Evolutionary conservation across 1,284 basidiomycete genomes (phyloP).

Genomic region (Papiliotrema terrestris): DNA sequence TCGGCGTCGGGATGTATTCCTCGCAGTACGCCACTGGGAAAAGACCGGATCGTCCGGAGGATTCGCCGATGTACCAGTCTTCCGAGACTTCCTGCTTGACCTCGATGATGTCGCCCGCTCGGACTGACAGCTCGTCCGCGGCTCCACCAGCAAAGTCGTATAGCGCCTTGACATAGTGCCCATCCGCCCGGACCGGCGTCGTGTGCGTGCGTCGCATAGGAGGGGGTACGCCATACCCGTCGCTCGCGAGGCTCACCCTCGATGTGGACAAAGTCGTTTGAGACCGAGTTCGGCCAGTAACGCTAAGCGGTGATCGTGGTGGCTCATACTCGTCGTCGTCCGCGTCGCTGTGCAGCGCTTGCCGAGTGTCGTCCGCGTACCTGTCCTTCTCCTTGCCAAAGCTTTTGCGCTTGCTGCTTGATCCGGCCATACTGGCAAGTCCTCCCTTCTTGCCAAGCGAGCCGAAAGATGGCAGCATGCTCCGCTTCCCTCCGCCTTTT

Average conservation of each 20-base stretch:
- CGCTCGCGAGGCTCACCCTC: slow-evolving; percentile 3
- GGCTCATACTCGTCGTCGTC: slow-evolving; percentile 43
- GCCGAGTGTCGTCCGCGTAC: slow-evolving; percentile 50
- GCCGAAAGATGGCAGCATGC: slow-evolving; percentile 40
- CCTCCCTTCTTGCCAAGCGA: slow-evolving; percentile 41
- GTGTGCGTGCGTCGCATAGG: slow-evolving; percentile 32
- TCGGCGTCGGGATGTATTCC: slow-evolving; percentile 39
- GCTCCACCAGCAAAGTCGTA: slow-evolving; percentile 67
- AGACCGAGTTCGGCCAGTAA: slow-evolving; percentile 12
- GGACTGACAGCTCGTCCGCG: slow-evolving; percentile 68
- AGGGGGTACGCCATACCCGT: slow-evolving; percentile 14
- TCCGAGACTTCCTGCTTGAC: slow-evolving; percentile 72
- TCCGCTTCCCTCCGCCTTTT: slow-evolving; percentile 28
- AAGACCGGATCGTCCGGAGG: slow-evolving; percentile 62
- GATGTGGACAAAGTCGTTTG: slow-evolving; percentile 17
- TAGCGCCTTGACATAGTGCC: slow-evolving; percentile 58
- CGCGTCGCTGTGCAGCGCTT: slow-evolving; percentile 39
- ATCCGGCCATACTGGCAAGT: slow-evolving; percentile 12
- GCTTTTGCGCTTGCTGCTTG: slow-evolving; percentile 16
- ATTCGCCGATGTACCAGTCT: slow-evolving; percentile 80
- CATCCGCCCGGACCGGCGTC: slow-evolving; percentile 25
- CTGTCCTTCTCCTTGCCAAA: slow-evolving; percentile 59
- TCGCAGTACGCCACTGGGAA: slow-evolving; percentile 74
- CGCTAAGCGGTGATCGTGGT: slow-evolving; percentile 3
- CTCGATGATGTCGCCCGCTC: slow-evolving; percentile 65